Evolutionary conservation across 1,284 basidiomycete species (phyloP).

Genomic region (Anthracocystis panici-leucophaei): DNA sequence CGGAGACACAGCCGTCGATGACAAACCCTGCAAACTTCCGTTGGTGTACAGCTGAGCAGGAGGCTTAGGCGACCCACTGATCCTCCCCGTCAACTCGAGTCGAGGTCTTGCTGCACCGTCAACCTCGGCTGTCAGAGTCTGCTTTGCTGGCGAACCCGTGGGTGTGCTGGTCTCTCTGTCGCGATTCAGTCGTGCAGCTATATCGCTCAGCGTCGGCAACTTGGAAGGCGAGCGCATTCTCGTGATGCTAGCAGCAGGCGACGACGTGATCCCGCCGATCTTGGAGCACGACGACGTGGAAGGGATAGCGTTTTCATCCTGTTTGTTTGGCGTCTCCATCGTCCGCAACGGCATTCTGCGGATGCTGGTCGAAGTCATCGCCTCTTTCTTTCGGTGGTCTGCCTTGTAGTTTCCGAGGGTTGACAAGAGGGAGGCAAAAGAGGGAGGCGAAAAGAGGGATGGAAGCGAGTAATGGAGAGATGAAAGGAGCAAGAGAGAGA

Average conservation of each 20-base stretch:
- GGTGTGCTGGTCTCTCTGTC: slow-evolving; percentile 20
- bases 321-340: slow-evolving; percentile 3
- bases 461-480: no score
- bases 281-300: slow-evolving; percentile 11
- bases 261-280: background rate
- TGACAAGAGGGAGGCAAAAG: no score
- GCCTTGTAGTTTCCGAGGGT: no score
- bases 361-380: slow-evolving; percentile 34
- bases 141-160: slow-evolving; percentile 23
- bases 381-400: background rate
- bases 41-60: slow-evolving; percentile 6
- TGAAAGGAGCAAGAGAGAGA: no score
- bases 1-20: slow-evolving; percentile 8
- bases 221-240: slow-evolving; percentile 31
- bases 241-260: slow-evolving; percentile 4
- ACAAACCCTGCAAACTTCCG: background rate
- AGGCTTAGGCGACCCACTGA: slow-evolving; percentile 31
- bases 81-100: slow-evolving; percentile 46
- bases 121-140: background rate
- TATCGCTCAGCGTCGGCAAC: slow-evolving; percentile 56
- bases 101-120: slow-evolving; percentile 16
- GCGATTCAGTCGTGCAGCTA: slow-evolving; percentile 50
- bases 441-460: no score
- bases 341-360: slow-evolving; percentile 24
- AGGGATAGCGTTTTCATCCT: slow-evolving; percentile 31